Conservation (phyloP, 1,284 basidiomycete species). For the Takashimella tepidaria region DNA sequence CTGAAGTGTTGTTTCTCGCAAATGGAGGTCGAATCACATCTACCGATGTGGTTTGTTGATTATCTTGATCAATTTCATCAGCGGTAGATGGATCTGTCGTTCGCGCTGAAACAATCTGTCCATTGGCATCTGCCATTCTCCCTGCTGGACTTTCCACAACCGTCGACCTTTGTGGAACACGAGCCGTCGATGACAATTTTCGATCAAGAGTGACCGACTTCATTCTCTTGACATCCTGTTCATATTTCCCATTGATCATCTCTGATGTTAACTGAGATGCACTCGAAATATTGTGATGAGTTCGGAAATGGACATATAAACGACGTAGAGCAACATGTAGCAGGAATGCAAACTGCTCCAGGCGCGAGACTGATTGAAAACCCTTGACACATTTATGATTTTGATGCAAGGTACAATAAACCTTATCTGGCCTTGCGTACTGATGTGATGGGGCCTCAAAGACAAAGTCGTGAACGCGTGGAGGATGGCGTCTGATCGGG, state of each 20-base stretch:
- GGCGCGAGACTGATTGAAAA: constrained; percentile 83
- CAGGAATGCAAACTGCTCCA: constrained; percentile 97
- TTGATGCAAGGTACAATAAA: constrained; percentile 75
- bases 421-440: constrained; percentile 34
- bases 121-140: constrained; percentile 66
- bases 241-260: constrained; percentile 22
- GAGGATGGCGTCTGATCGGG: constrained; percentile 63
- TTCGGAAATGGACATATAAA: constrained; percentile 83
- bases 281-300: constrained; percentile 77
- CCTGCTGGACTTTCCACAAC: constrained; percentile 95
- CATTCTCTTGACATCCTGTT: constrained; percentile 84
- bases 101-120: constrained; percentile 47
- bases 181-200: constrained; percentile 81
- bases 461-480: constrained; percentile 68
- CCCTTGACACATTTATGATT: constrained; percentile 62
- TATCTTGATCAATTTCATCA: not conserved
- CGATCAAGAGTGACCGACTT: constrained; percentile 88
- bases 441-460: constrained; percentile 55
- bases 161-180: constrained; percentile 86
- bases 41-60: constrained; percentile 17
- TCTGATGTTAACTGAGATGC: not conserved
- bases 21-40: constrained; percentile 65
- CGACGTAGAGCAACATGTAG: constrained; percentile 91
- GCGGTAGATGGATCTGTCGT: not conserved
- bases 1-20: constrained; percentile 74